Evolutionary conservation across 441 rosid genomes (phyloP).

Genomic region (Croton laevigatus): DNA sequence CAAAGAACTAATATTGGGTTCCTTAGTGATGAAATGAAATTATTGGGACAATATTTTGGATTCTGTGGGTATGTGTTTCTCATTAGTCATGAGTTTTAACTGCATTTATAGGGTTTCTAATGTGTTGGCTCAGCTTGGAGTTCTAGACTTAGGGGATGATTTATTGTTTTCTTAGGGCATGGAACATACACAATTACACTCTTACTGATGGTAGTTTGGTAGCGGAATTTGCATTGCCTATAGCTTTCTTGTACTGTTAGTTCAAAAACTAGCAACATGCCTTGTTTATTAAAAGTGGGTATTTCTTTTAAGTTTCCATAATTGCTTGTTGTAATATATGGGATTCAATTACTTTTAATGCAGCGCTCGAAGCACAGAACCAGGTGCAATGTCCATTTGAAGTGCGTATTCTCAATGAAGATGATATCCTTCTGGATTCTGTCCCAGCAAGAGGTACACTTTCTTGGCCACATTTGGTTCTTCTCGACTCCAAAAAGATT

Average conservation of each 20-base stretch:
- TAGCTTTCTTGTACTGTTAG: conserved; percentile 4
- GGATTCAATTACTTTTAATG: conserved; percentile 18
- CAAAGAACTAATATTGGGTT: not conserved
- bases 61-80: not conserved
- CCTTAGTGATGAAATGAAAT: too few relatives aligned
- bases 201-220: not conserved
- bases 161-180: not conserved
- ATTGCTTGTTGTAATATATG: not conserved
- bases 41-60: not conserved
- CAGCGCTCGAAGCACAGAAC: conserved; percentile 53
- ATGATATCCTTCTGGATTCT: conserved; percentile 41
- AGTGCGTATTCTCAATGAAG: conserved; percentile 46
- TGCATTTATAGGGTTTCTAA: not conserved
- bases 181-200: too few relatives aligned
- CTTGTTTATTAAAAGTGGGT: not conserved
- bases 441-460: conserved; percentile 46
- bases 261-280: not conserved
- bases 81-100: not conserved
- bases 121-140: not conserved
- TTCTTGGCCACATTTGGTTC: conserved; percentile 1
- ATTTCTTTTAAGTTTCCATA: not conserved
- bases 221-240: not conserved
- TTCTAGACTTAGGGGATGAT: not conserved
- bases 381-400: conserved; percentile 41
- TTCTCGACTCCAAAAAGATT: not conserved